Base-by-base conservation (phyloP, 768 basidiomycete genomes). In the Baorangia bicolor region DNA sequence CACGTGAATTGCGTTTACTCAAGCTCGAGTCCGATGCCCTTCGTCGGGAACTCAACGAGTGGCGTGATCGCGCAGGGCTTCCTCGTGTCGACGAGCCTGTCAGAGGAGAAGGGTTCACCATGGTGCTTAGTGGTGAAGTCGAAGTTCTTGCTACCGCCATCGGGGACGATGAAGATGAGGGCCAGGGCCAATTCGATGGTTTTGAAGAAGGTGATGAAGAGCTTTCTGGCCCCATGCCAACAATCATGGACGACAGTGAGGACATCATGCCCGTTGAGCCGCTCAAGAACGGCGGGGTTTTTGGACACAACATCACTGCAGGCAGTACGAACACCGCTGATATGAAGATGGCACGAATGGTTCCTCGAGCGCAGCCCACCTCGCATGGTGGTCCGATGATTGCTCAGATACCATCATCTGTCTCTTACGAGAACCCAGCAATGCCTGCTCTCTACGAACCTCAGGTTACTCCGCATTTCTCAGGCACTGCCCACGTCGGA, bases 1-100 rank as follows among this genome's bases (percentile, higher is more conserved):
- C 91, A 10, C 83, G 87, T 58, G 90, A 95, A 69, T 80, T 97
- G 33, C 87, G 93, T 47, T 68, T 83, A 48, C 72, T 95, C 66
- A 90, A 90, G 66, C 73, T 78, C 62, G 94, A 98, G 74, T 77
- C 90, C 21, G 92, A 96, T 71, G 87, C 88, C 9, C 85, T 98
- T 58, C 84, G 94, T 48, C 81, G 86, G 45, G 94, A 99, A 71
- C 79, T 98, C 64, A 97, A 98, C 74, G 91, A 94, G 58, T 97
- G 94, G 90, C 87, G 94, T 54, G 83, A 85, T 60, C 84, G 88
- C 46, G 83, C 84, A 25, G 85, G 81, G 25, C 80, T 94, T 52
- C 83, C 85, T 25, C 81, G 80, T 59, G 77, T 86, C 55, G 89
- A 92, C 43, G 88, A 92, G 65, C 87, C 89, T 20, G 73, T 82